phyloP scores from a whole-genome alignment of 805 yeast species.

The Hanseniaspora lachancei region DNA sequence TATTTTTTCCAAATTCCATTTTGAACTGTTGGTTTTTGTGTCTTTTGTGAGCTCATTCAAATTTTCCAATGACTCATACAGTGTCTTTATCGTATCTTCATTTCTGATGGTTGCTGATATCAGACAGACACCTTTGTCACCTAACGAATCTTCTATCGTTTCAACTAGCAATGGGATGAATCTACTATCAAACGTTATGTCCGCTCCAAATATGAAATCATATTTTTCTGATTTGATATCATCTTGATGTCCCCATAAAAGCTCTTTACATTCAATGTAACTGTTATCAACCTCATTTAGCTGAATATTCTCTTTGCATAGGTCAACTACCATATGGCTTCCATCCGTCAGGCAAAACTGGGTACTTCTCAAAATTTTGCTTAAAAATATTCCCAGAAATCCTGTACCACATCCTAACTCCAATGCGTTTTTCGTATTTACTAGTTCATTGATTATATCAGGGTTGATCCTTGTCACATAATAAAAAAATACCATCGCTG shows the following conservation, averaged over 20 bases:
- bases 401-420: slow-evolving; percentile 93
- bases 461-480: slow-evolving; percentile 21
- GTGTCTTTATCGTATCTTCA: slow-evolving; percentile 33
- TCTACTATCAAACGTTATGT: slow-evolving; percentile 68
- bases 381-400: slow-evolving; percentile 36
- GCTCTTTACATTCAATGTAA: slow-evolving; percentile 19
- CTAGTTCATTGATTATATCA: background rate
- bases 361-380: background rate
- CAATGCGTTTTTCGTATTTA: slow-evolving; percentile 26
- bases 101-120: slow-evolving; percentile 73
- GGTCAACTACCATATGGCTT: slow-evolving; percentile 18
- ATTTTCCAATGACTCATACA: slow-evolving; percentile 29
- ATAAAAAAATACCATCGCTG: slow-evolving; percentile 54
- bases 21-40: background rate
- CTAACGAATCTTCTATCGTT: slow-evolving; percentile 29
- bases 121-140: slow-evolving; percentile 23
- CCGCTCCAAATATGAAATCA: slow-evolving; percentile 64
- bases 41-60: background rate
- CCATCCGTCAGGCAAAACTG: slow-evolving; percentile 6
- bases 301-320: slow-evolving; percentile 29
- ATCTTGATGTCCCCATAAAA: slow-evolving; percentile 43
- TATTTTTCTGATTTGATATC: slow-evolving; percentile 16
- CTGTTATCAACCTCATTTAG: slow-evolving; percentile 29
- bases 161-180: slow-evolving; percentile 43
- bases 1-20: slow-evolving; percentile 7